A percentile compares a stretch with the other conserved stretches of the same genome.
Conservation (phyloP, 164 flowering plant genomes). For the Buxus sempervirens region DNA sequence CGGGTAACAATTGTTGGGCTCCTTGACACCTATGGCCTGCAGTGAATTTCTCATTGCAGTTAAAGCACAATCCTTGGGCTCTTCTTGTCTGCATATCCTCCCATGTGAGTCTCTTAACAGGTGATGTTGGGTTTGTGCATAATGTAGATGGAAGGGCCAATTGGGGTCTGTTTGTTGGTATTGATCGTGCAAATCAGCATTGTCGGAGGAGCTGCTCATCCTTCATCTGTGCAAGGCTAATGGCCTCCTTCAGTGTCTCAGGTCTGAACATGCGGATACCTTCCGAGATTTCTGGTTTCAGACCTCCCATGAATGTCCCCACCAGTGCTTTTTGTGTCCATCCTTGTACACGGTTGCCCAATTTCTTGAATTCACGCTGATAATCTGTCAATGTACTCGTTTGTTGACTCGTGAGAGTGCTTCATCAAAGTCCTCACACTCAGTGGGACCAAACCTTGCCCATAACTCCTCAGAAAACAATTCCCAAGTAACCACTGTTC, state of each 20-base stretch:
- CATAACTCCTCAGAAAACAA: not conserved
- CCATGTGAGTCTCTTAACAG: not conserved
- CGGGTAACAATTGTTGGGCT: not conserved
- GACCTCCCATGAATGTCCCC: conserved; percentile 3
- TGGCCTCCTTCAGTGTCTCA: conserved; percentile 5
- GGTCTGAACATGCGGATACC: conserved; percentile 7
- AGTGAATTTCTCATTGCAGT: not conserved
- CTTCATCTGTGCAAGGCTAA: not conserved
- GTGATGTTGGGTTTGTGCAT: not conserved
- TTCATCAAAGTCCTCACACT: too few species aligned
- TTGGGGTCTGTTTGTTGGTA: not conserved
- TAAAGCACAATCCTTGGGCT: too few species aligned
- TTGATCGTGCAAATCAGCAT: not conserved
- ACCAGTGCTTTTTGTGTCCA: conserved; percentile 1
- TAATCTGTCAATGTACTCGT: not conserved
- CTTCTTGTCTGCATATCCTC: not conserved
- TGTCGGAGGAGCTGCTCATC: conserved; percentile 3
- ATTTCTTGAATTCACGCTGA: too few species aligned
- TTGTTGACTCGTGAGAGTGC: not conserved
- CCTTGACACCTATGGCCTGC: not conserved
- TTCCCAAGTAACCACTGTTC: too few species aligned
- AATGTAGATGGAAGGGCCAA: not conserved
- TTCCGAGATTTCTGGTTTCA: not conserved
- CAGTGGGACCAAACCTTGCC: conserved; percentile 8
- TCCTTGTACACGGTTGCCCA: too few species aligned